These are phyloP conservation scores for Aureoboletus auriporus DNA, from an alignment of 768 basidiomycete species.

Conservation along the genomic window DNA sequence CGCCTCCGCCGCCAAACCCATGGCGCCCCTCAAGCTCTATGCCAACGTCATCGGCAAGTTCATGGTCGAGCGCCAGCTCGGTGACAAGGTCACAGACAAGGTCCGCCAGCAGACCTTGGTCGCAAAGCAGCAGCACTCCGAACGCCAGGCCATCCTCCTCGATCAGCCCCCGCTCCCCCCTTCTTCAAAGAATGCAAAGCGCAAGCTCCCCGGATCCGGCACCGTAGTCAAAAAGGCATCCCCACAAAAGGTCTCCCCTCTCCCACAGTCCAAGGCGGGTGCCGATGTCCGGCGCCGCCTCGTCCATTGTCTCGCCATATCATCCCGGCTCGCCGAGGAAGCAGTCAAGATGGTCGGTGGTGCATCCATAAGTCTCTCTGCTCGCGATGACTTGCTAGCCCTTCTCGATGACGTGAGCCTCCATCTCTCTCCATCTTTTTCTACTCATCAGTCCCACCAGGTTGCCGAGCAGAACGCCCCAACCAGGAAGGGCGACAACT, in stretches of 20 bases:
- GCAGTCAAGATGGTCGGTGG: constrained; percentile 44
- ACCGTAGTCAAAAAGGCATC: constrained; percentile 23
- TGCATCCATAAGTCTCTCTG: constrained; percentile 28
- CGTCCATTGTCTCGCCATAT: constrained; percentile 48
- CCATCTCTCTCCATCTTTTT: neutral
- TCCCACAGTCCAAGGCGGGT: constrained; percentile 18
- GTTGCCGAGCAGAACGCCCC: constrained; percentile 43
- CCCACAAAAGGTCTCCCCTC: constrained; percentile 29
- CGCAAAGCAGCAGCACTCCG: constrained; percentile 48
- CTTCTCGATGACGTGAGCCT: constrained; percentile 49
- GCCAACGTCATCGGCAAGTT: constrained; percentile 75
- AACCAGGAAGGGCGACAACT: constrained; percentile 33
- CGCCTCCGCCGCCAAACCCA: constrained; percentile 52
- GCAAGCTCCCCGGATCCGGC: constrained; percentile 33
- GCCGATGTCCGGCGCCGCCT: constrained; percentile 37
- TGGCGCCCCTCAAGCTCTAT: constrained; percentile 65
- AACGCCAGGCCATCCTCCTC: constrained; percentile 42
- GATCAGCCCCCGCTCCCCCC: constrained; percentile 33
- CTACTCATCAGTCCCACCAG: constrained; percentile 28
- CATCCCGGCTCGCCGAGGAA: constrained; percentile 40
- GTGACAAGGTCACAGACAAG: constrained; percentile 37
- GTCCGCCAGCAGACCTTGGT: constrained; percentile 44
- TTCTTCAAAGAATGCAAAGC: constrained; percentile 39
- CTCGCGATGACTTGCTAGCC: constrained; percentile 41
- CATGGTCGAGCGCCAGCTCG: constrained; percentile 60